phyloP scores from a whole-genome alignment of 768 basidiomycete genomes.

The Floccularia luteovirens region DNA sequence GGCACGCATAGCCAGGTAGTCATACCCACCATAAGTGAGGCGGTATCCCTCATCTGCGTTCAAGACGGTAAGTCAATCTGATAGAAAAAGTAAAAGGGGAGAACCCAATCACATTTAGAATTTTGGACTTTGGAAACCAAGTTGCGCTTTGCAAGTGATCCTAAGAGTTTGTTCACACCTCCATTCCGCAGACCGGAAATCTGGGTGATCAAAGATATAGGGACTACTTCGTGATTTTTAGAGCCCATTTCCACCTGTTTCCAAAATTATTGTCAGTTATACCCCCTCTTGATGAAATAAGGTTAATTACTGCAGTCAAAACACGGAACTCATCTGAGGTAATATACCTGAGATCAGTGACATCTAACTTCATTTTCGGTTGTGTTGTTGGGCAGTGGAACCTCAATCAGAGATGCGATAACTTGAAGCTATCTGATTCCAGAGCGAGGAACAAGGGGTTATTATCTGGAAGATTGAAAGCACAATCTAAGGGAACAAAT shows the following conservation, averaged over 20 bases:
- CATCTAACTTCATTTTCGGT: slow-evolving; percentile 81
- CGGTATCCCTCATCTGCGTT: slow-evolving; percentile 90
- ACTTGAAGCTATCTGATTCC: too few relatives aligned
- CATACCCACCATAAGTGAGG: slow-evolving; percentile 97
- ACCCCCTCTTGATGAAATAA: slow-evolving; percentile 1
- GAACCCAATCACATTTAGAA: slow-evolving; percentile 62
- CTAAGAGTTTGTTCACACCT: slow-evolving; percentile 89
- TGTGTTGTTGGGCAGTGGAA: too few relatives aligned
- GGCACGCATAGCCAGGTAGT: slow-evolving; percentile 90
- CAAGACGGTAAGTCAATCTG: slow-evolving; percentile 1
- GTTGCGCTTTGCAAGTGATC: slow-evolving; percentile 85
- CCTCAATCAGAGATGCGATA: too few relatives aligned
- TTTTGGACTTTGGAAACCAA: slow-evolving; percentile 88
- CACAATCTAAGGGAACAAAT: too few relatives aligned
- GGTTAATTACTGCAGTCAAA: slow-evolving; percentile 70
- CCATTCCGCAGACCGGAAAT: slow-evolving; percentile 90
- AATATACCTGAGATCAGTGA: slow-evolving; percentile 90
- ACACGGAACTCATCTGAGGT: slow-evolving; percentile 91
- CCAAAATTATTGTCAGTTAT: slow-evolving; percentile 5
- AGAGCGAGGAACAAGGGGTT: too few relatives aligned
- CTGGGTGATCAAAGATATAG: slow-evolving; percentile 80
- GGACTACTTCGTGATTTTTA: slow-evolving; percentile 96
- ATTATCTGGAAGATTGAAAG: too few relatives aligned
- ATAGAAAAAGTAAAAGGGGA: not conserved
- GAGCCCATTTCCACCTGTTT: slow-evolving; percentile 92